phyloP scores from a whole-genome alignment of 129 eudicot genomes.

The Pseudognaphalium luteoalbum region DNA sequence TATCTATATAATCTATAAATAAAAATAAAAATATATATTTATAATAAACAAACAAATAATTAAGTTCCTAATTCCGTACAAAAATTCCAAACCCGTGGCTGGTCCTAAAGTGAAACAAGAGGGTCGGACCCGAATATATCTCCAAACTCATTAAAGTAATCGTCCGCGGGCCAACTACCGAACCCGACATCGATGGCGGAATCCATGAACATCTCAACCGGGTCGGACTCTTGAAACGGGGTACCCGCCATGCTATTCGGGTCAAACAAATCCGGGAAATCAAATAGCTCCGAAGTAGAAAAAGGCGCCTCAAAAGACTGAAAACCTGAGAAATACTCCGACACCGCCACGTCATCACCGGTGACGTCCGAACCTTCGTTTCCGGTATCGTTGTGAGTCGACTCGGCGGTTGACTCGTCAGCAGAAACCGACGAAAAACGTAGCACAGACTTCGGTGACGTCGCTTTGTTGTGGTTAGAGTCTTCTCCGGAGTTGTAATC shows the following conservation, averaged over 20 bases:
- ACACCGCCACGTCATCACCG: constrained; percentile 29
- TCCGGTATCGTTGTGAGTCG: constrained; percentile 38
- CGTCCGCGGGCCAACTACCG: constrained; percentile 47
- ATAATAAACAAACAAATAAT: constrained; percentile 23
- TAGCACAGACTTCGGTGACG: constrained; percentile 71
- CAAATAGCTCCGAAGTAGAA: constrained; percentile 46
- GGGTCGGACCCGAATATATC: constrained; percentile 96
- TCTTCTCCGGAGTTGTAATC: constrained; percentile 58
- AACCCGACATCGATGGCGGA: constrained; percentile 31
- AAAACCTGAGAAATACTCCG: constrained; percentile 43
- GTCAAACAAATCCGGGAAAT: constrained; percentile 58
- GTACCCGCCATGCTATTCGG: constrained; percentile 27
- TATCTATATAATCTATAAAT: neutral
- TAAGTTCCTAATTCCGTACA: constrained; percentile 32
- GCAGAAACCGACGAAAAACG: constrained; percentile 39
- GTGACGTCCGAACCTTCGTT: constrained; percentile 25
- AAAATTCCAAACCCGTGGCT: constrained; percentile 9
- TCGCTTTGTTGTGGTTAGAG: constrained; percentile 32
- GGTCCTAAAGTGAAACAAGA: constrained; percentile 48
- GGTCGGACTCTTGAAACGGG: constrained; percentile 33
- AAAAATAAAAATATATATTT: constrained; percentile 26
- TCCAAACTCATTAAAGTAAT: constrained; percentile 65
- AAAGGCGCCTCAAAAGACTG: constrained; percentile 33
- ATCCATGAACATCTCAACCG: constrained; percentile 34
- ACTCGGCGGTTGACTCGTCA: constrained; percentile 46